phyloP scores from a whole-genome alignment of 768 basidiomycete genomes.

The Lactifluus subvellereus region DNA sequence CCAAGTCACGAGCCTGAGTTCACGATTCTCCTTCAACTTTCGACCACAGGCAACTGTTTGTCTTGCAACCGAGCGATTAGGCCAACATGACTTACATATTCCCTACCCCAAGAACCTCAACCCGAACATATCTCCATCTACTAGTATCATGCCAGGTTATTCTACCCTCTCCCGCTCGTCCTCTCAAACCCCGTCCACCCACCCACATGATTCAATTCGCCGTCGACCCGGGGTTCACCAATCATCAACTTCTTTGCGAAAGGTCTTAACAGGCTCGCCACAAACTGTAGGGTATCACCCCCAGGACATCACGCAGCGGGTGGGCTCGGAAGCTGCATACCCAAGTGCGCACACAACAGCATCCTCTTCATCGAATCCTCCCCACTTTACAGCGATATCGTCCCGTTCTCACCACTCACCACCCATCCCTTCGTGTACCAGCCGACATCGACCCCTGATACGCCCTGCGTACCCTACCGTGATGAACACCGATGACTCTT shows the following conservation, averaged over 20 bases:
- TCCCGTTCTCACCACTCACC: neutral
- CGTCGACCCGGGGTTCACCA: slow-evolving; percentile 5
- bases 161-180: slow-evolving; percentile 3
- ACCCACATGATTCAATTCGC: neutral
- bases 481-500: neutral
- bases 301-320: neutral
- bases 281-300: neutral
- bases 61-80: neutral
- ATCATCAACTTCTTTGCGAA: neutral
- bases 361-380: neutral
- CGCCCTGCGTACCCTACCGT: neutral
- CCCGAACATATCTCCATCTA: neutral
- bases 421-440: neutral
- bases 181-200: neutral
- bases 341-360: neutral
- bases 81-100: neutral
- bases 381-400: slow-evolving; percentile 12
- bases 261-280: neutral
- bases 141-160: slow-evolving; percentile 2
- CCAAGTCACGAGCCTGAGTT: too few species aligned
- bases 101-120: neutral
- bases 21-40: too few species aligned
- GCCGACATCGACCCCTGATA: neutral
- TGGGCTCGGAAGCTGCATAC: neutral
- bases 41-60: neutral